Percentiles rank a stretch among this genome's conserved stretches.
Evolutionary conservation across 176 grass and related monocot genomes (phyloP).

Genomic region (sorghum (Sorghum bicolor)): Sorghum_bicolor_NCBIv3 NC_012875.2:48610001-48610500

Average conservation of each 20-base stretch:
- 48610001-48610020: not conserved
- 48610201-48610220: not conserved
- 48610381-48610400: conserved; percentile 1
- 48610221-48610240: not conserved
- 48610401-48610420: not conserved
- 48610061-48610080: not conserved
- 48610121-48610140: not conserved
- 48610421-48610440: not conserved
- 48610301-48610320: not conserved
- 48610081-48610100: not conserved
- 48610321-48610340: conserved; percentile 8
- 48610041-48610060: not conserved
- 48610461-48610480: not conserved
- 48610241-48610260: not conserved
- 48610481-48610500: not conserved
- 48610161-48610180: not conserved
- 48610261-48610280: not conserved
- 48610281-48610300: not conserved
- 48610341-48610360: not conserved
- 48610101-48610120: not conserved
- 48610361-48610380: not conserved
- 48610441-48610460: not conserved
- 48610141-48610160: not conserved
- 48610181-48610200: not conserved
- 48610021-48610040: not conserved